These are phyloP conservation scores for Pseudopithomyces chartarum DNA, from an alignment of 2,329 filamentous ascomycete species.

Conservation along the genomic window DNA sequence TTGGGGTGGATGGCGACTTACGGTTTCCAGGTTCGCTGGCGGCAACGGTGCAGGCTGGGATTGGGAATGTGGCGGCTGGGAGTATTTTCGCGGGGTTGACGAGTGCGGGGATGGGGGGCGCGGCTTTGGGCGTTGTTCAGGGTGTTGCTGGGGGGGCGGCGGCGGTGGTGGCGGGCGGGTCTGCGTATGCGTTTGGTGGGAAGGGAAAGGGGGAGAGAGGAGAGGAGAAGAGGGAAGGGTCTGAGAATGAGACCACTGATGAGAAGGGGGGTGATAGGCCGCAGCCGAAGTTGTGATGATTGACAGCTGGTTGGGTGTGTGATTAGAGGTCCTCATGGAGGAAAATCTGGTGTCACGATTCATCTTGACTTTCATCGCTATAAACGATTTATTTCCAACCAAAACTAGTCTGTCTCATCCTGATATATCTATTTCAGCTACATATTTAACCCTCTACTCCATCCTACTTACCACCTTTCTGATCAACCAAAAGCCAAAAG, in stretches of 20 bases:
- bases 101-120: not conserved
- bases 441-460: no score
- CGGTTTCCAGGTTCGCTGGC: not conserved
- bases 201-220: not conserved
- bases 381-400: no score
- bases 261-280: not conserved
- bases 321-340: no score
- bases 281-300: not conserved
- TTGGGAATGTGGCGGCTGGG: not conserved
- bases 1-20: not conserved
- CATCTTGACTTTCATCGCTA: no score
- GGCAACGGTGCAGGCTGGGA: slow-evolving; percentile 3
- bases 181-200: not conserved
- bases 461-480: no score
- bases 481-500: no score
- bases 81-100: not conserved
- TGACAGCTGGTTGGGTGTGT: no score
- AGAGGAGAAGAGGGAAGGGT: not conserved
- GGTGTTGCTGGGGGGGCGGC: not conserved
- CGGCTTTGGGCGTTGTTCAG: not conserved
- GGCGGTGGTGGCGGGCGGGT: not conserved
- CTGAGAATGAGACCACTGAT: not conserved
- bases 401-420: no score
- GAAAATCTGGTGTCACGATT: no score
- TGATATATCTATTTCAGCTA: no score